Evolutionary conservation across 2,329 filamentous ascomycete species (phyloP), one percentile per base, ranked within the genome.

Genomic region (Davidsoniella australis): DNA sequence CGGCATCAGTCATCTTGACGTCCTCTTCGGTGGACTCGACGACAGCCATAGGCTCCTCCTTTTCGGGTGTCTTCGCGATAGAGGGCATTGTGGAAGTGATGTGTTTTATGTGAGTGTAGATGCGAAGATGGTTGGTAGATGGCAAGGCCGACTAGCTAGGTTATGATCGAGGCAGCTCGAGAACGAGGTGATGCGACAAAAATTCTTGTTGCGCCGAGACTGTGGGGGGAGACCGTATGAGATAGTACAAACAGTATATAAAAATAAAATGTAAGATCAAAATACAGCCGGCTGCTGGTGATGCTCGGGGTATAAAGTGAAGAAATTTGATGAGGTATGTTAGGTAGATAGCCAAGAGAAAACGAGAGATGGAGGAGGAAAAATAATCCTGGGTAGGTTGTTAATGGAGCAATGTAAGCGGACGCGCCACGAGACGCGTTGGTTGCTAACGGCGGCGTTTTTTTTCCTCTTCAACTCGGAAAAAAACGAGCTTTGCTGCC

Each of bases 1-100:
- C 44, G 56, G 56, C 54, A 53, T 57, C 47, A 49, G 55, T 37
- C 54, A 55, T 33, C 58, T 58, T 48, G 57, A 58, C 53, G 57
- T 55, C 50, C 57, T 58, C 23, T 56, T 42, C 39, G 20, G 47
- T 44, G 17, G 49, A 29, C 47, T 54, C 42, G 36, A 47, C 41
- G 38, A 51, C 45, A 24, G 49, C 40, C 45, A 51, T 37, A 20
- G 47, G 44, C 36, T 54, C 51, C 42, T 53, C 52, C 53, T 56
- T 50, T 53, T 53, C 53, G 42, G 51, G 46, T 40, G 48, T 48
- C 51, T 53, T 51, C 10, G 51, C 50, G 41, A 49, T 24, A 39
- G 49, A 52, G n/a, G 53, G 33, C 53, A 54, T 54, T 44, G 41
- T 51, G 39, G 5, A 18, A 41, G 20, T 40, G n/a, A 17, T 12